Conservation (phyloP, 768 basidiomycete genomes). For the Lactarius sp. region DNA sequence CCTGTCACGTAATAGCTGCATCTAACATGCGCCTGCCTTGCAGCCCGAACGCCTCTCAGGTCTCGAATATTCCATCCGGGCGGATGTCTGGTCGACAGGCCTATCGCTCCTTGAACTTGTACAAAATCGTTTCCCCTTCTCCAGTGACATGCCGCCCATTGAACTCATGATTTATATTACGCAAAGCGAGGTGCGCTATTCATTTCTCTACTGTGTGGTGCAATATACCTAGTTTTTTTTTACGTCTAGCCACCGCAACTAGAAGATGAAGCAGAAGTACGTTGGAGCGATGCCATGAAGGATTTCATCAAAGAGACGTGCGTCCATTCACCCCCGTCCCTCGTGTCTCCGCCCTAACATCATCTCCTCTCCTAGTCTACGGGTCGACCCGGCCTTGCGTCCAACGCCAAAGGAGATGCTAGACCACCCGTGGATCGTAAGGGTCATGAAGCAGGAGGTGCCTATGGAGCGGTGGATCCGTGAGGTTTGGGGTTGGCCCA, state of each 20-base stretch:
- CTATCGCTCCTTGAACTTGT: constrained; percentile 92
- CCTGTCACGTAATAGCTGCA: constrained; percentile 12
- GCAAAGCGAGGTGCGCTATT: constrained; percentile 56
- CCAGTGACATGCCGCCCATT: constrained; percentile 86
- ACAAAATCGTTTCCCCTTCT: constrained; percentile 93
- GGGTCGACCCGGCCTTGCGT: constrained; percentile 59
- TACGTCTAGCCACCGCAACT: constrained; percentile 67
- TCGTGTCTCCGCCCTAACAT: constrained; percentile 4
- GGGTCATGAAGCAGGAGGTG: constrained; percentile 73
- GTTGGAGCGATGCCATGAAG: constrained; percentile 83
- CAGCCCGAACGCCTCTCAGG: constrained; percentile 95
- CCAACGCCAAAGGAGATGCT: constrained; percentile 83
- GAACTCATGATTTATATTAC: constrained; percentile 92
- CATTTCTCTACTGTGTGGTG: constrained; percentile 22
- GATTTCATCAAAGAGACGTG: constrained; percentile 86
- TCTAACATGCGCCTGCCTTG: constrained; percentile 24
- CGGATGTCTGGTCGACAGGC: constrained; percentile 98
- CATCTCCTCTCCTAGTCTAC: constrained; percentile 46
- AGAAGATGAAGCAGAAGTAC: constrained; percentile 61
- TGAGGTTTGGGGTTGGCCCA: constrained; percentile 78
- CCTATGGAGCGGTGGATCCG: constrained; percentile 88
- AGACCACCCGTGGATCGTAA: constrained; percentile 75
- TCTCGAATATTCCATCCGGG: constrained; percentile 86
- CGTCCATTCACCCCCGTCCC: constrained; percentile 31
- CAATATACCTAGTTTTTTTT: constrained; percentile 23